Evolutionary conservation across 441 rosid species (phyloP).

Genomic region (Mallotus japonicus): DNA sequence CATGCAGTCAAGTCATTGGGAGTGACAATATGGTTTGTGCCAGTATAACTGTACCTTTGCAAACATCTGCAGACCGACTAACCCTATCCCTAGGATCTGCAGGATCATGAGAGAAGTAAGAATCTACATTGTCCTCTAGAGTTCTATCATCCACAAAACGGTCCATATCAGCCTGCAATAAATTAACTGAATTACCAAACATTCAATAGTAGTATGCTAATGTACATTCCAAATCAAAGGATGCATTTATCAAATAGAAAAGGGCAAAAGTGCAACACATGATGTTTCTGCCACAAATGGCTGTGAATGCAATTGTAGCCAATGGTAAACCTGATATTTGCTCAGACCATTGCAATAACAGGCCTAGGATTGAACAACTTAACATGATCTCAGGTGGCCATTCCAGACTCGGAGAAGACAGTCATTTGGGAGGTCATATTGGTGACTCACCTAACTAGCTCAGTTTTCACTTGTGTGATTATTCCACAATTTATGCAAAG

Average conservation of each 20-base stretch:
- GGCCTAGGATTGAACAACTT: background rate
- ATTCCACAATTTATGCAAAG: background rate
- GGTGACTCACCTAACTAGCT: background rate
- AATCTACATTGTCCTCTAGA: conserved; percentile 60
- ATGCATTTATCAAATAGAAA: background rate
- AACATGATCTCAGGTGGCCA: background rate
- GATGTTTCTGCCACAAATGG: background rate
- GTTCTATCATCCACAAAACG: conserved; percentile 53
- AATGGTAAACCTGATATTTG: background rate
- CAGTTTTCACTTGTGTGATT: background rate
- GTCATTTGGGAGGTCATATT: background rate
- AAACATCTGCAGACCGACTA: conserved; percentile 36
- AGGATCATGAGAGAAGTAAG: conserved; percentile 53
- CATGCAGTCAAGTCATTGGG: background rate
- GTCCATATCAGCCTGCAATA: conserved; percentile 60
- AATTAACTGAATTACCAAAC: conserved; percentile 21
- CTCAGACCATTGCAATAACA: too few species aligned
- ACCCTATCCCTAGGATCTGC: conserved; percentile 44
- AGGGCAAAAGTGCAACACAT: background rate
- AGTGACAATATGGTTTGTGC: background rate
- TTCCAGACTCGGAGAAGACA: background rate
- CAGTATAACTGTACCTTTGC: conserved; percentile 44
- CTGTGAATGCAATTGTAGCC: background rate
- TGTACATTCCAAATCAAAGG: background rate
- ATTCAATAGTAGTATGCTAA: background rate